A percentile compares a stretch with the other conserved stretches of the same genome.
Conservation (phyloP, 2,329 filamentous ascomycete genomes). For the Sporothrix protearum region DNA sequence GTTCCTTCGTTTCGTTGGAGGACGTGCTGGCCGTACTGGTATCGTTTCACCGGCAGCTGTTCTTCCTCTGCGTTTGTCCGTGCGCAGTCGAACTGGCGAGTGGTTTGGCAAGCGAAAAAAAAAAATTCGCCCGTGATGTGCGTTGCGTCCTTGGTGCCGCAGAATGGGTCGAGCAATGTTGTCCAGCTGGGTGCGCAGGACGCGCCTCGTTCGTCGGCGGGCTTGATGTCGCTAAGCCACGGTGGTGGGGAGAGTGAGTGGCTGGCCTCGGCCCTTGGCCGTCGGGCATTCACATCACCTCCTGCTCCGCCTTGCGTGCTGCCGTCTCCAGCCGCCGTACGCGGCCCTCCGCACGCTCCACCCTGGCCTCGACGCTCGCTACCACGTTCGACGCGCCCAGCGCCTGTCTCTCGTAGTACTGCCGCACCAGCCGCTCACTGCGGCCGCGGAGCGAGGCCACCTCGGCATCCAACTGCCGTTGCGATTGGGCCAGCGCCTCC, state of each 20-base stretch:
- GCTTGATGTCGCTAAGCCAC: too few relatives aligned
- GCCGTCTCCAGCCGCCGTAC: slow-evolving; percentile 62
- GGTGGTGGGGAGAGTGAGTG: neutral
- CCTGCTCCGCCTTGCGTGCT: slow-evolving; percentile 49
- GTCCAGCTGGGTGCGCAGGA: too few relatives aligned
- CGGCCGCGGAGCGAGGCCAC: slow-evolving; percentile 60
- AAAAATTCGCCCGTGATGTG: neutral
- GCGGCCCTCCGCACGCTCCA: slow-evolving; percentile 62
- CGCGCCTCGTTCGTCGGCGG: too few relatives aligned
- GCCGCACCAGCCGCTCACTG: slow-evolving; percentile 60
- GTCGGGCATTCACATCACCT: neutral
- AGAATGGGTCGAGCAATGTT: neutral
- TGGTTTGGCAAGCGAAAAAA: neutral
- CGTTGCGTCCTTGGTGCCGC: neutral
- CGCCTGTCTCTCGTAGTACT: slow-evolving; percentile 72
- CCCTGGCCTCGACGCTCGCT: slow-evolving; percentile 65
- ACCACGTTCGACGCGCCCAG: slow-evolving; percentile 65
- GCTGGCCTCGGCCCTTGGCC: neutral
- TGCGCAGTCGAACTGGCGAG: neutral
- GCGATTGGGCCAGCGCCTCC: slow-evolving; percentile 56
- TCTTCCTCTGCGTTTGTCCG: neutral
- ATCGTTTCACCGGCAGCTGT: neutral
- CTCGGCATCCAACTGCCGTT: slow-evolving; percentile 59
- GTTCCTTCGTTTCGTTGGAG: neutral
- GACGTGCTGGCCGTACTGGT: neutral